Evolutionary conservation across 139 green algal species (phyloP), one percentile per base, ranked within the genome.

Genomic region (Chlorella sp.): DNA sequence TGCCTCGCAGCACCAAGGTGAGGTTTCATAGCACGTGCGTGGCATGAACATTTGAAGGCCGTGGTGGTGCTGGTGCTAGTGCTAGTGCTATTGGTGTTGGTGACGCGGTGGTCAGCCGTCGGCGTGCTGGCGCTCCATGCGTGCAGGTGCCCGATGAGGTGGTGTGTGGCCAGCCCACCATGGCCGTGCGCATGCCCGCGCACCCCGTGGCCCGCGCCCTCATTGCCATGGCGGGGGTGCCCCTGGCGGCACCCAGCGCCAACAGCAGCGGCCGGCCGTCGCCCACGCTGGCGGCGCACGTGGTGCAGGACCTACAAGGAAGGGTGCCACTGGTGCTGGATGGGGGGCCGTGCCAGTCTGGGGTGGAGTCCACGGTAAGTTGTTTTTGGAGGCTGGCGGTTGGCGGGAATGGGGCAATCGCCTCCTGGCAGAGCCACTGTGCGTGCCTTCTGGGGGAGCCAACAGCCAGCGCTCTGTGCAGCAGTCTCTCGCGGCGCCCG

Each of bases 181-280:
- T 90, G 70, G 85, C 82, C 6, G 85, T 90, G n/a, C 79, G 85
- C 31, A 84, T 90, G 75, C 85, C 85, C 0, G 62, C 77, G 0
- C 82, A 90, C 72, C 82, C 82, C 20, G 74, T 88, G 14, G 85
- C 85, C n/a, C 77, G 80, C 2, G 75, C 79, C 4, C 67, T 88
- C 34, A 90, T 90, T 3, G 77, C 71, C 4, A 59, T 76, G 22
- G 73, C 75, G 17, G 82, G 85, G 32, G 69, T 85, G 20, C 85
- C 85, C 0, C 65, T 90, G 1, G 85, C 85, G 0, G 85, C 85
- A 0, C 85, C 85, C 1, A 84, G 74, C n/a, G 85, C 85, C 35
- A 90, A 90, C 76, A 81, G 67, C 60, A 83, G 73, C 30, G 85
- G 85, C n/a, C 66, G 78, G 60, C 82, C 82, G 5, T 85, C 76